Evolutionary conservation across 176 grass and related monocot species (phyloP).

Genomic region (Bromus sterilis): DNA sequence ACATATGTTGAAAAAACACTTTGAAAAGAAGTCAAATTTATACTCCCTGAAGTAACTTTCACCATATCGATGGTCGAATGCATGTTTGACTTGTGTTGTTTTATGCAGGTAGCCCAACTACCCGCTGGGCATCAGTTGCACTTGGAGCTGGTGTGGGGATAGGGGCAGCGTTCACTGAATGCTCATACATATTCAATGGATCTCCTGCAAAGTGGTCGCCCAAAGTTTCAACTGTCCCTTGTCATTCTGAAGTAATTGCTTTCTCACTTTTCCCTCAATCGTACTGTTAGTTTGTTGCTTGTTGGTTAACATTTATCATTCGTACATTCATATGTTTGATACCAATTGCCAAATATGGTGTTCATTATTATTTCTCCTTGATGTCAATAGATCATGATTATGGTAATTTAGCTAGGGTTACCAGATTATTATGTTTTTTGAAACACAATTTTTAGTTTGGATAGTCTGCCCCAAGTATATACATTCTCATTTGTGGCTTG

Average conservation of each 20-base stretch:
- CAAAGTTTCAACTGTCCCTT: slow-evolving; percentile 34
- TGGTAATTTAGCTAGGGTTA: not conserved
- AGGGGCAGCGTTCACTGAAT: slow-evolving; percentile 86
- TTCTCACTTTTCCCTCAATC: not conserved
- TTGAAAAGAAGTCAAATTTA: not conserved
- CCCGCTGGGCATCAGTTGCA: slow-evolving; percentile 87
- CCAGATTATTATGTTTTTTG: not conserved
- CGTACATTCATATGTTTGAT: not conserved
- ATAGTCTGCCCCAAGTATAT: not conserved
- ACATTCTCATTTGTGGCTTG: not conserved
- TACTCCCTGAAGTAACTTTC: not conserved
- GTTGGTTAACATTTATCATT: not conserved
- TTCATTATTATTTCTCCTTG: not conserved
- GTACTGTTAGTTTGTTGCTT: not conserved
- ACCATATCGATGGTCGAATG: not conserved
- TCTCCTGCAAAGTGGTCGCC: slow-evolving; percentile 66
- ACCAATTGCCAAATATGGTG: not conserved
- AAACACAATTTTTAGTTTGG: not conserved
- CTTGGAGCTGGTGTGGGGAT: slow-evolving; percentile 86
- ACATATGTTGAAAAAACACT: not conserved
- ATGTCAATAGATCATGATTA: not conserved
- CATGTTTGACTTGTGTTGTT: slow-evolving; percentile 21
- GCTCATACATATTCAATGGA: slow-evolving; percentile 77
- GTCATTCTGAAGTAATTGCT: slow-evolving; percentile 46
- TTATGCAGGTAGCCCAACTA: slow-evolving; percentile 70